A percentile compares a stretch with the other conserved stretches of the same genome.
These are phyloP conservation scores for Emiliania huxleyi DNA, from an alignment of 78 protist genomes.

Conservation along the genomic window DNA sequence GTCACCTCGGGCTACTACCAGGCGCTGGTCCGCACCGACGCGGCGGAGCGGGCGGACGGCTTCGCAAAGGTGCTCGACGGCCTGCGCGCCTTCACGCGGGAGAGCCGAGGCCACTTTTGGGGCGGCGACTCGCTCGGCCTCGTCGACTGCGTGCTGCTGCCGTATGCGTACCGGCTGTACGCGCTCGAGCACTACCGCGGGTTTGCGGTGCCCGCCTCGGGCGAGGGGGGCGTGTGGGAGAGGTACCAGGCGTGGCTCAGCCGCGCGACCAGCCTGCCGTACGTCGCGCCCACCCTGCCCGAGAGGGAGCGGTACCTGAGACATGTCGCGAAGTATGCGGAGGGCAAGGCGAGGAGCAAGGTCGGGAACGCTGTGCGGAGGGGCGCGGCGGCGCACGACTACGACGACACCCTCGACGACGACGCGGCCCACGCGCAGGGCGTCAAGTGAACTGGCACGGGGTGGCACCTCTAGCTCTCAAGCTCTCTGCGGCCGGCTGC, in stretches of 20 bases:
- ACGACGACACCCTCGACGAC: background rate
- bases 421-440: too few relatives aligned
- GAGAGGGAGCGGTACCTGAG: background rate
- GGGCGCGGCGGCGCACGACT: background rate
- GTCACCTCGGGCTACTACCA: background rate
- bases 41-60: background rate
- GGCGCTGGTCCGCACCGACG: background rate
- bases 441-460: too few relatives aligned
- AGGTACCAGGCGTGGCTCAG: background rate
- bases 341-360: background rate
- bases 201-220: background rate
- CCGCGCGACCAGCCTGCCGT: background rate
- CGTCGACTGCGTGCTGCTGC: conserved; percentile 11
- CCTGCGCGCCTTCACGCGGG: background rate
- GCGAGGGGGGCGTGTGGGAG: background rate
- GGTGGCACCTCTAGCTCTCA: too few relatives aligned
- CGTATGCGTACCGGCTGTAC: background rate
- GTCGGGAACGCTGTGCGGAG: conserved; percentile 16
- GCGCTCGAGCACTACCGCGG: conserved; percentile 13
- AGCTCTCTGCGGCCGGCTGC: too few relatives aligned
- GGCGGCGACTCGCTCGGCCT: background rate
- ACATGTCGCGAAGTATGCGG: conserved; percentile 4
- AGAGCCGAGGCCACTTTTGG: background rate
- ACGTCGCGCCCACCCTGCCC: background rate
- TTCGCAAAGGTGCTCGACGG: background rate